Percentiles rank a stretch among this genome's conserved stretches.
phyloP scores from a whole-genome alignment of 805 yeast genomes.

The Myxozyma melibiosi region DNA sequence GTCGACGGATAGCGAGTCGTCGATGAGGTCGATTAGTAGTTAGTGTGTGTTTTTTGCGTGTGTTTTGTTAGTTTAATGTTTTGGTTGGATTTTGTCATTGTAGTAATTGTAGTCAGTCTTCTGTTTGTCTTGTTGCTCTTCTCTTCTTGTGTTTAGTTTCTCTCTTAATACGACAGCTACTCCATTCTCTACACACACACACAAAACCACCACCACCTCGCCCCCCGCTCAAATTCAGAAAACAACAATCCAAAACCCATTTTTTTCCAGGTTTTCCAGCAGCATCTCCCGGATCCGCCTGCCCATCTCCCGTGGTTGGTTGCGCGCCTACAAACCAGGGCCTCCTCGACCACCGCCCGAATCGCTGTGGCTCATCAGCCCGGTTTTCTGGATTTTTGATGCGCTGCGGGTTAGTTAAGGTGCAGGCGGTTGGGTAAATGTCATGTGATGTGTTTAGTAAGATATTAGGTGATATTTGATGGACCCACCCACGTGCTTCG shows the following conservation, averaged over 20 bases:
- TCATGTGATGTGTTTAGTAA: background rate
- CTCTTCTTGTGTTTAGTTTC: too few species aligned
- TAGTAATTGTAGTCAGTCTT: too few species aligned
- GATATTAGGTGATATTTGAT: background rate
- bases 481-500: background rate
- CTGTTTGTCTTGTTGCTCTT: too few species aligned
- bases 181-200: too few species aligned
- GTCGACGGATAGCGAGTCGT: constrained; percentile 25
- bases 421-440: background rate
- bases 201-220: too few species aligned
- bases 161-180: too few species aligned
- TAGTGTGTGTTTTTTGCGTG: too few species aligned
- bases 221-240: background rate
- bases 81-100: too few species aligned
- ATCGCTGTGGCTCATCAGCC: constrained; percentile 1
- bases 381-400: background rate
- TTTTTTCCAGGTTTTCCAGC: background rate
- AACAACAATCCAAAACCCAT: background rate
- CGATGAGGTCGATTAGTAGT: constrained; percentile 8
- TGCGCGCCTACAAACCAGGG: background rate
- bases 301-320: background rate
- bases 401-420: background rate
- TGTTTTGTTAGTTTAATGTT: too few species aligned
- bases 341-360: background rate
- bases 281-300: constrained; percentile 1